phyloP scores from a whole-genome alignment of 352 stramenopile species.

The Phytophthora syringae region DNA sequence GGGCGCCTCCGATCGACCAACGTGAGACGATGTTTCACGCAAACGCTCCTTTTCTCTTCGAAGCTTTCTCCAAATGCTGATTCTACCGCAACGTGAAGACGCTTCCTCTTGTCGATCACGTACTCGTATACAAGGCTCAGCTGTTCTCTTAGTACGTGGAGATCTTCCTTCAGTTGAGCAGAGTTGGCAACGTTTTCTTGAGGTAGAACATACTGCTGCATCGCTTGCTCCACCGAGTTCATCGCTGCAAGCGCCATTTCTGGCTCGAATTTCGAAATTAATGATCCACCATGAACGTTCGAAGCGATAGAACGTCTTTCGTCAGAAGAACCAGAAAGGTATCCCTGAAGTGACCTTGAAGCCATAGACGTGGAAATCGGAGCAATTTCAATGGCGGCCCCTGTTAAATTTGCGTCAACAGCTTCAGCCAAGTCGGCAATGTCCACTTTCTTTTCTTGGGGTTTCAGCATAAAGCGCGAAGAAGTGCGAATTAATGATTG shows the following conservation, averaged over 20 bases:
- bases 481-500: conserved; percentile 31
- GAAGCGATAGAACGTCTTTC: conserved; percentile 59
- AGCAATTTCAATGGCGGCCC: conserved; percentile 12
- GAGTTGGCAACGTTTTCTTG: conserved; percentile 35
- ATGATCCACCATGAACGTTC: conserved; percentile 38
- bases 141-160: conserved; percentile 72
- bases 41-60: conserved; percentile 80
- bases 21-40: conserved; percentile 55
- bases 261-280: conserved; percentile 71
- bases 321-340: conserved; percentile 35
- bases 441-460: conserved; percentile 42
- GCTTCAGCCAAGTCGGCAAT: conserved; percentile 40
- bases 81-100: conserved; percentile 71
- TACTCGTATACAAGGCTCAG: conserved; percentile 75
- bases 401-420: conserved; percentile 39
- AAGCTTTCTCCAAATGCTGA: conserved; percentile 87
- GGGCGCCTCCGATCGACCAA: conserved; percentile 30
- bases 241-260: conserved; percentile 60
- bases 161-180: conserved; percentile 50
- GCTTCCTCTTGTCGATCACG: conserved; percentile 64
- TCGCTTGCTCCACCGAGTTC: conserved; percentile 60
- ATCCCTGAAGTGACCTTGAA: conserved; percentile 33
- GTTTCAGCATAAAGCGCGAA: conserved; percentile 38
- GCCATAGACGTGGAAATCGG: conserved; percentile 24
- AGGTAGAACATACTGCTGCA: conserved; percentile 62